phyloP scores from a whole-genome alignment of 257 asterid genomes.

The Cordia subcordata region DNA sequence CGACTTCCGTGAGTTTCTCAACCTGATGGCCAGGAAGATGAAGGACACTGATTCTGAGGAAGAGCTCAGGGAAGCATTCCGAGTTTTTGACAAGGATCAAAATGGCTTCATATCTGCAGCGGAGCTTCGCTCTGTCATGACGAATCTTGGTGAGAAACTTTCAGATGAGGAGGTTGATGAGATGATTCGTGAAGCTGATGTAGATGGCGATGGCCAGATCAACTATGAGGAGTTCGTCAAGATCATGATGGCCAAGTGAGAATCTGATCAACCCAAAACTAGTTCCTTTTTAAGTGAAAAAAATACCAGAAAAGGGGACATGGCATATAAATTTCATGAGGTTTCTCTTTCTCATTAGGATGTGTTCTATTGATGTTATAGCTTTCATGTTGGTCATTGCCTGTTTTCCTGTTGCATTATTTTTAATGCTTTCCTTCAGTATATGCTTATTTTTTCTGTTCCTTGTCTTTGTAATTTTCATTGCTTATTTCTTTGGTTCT shows the following conservation, averaged over 20 bases:
- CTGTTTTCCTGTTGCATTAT: constrained; percentile 20
- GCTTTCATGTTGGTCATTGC: constrained; percentile 19
- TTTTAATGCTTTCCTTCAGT: constrained; percentile 23
- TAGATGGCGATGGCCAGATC: constrained; percentile 90
- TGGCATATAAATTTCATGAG: constrained; percentile 18
- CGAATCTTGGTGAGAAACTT: constrained; percentile 87
- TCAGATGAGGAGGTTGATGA: constrained; percentile 88
- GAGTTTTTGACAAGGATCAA: constrained; percentile 83
- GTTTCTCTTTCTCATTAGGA: constrained; percentile 16
- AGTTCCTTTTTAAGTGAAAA: constrained; percentile 8
- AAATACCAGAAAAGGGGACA: constrained; percentile 13
- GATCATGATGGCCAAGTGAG: constrained; percentile 92
- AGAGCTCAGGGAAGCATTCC: constrained; percentile 88
- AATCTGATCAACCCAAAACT: constrained; percentile 25
- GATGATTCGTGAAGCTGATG: constrained; percentile 92
- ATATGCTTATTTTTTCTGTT: constrained; percentile 28
- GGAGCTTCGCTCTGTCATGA: constrained; percentile 87
- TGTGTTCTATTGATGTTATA: constrained; percentile 18
- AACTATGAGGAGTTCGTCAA: constrained; percentile 85
- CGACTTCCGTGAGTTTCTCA: constrained; percentile 87
- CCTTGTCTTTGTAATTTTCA: background rate
- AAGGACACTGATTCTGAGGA: constrained; percentile 91
- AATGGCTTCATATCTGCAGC: constrained; percentile 88
- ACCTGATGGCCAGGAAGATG: constrained; percentile 86
- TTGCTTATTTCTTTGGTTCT: background rate